A percentile compares a stretch with the other conserved stretches of the same genome.
phyloP scores from a whole-genome alignment of 2,329 filamentous ascomycete species.

The Aspergillus novofumigatus region DNA sequence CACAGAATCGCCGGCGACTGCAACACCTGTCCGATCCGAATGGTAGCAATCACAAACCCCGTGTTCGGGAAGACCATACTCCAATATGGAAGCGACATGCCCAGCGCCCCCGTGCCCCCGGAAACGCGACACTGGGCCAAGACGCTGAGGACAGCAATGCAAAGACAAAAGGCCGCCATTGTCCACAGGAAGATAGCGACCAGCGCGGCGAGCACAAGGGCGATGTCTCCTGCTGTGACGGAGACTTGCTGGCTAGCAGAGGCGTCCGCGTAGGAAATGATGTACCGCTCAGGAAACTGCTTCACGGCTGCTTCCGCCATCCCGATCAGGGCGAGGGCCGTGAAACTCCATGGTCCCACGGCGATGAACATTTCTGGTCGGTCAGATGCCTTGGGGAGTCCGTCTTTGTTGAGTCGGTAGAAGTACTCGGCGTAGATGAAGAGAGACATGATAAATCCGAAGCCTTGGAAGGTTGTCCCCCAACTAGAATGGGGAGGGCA shows the following conservation, averaged over 20 bases:
- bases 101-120: not conserved
- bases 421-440: conserved; percentile 45
- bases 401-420: conserved; percentile 38
- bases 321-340: conserved; percentile 44
- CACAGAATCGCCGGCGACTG: conserved; percentile 30
- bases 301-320: conserved; percentile 41
- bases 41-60: conserved; percentile 42
- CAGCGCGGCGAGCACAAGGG: conserved; percentile 38
- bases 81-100: conserved; percentile 16
- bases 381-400: conserved; percentile 39
- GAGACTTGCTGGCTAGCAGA: conserved; percentile 10
- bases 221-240: conserved; percentile 34
- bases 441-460: conserved; percentile 44
- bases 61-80: conserved; percentile 39
- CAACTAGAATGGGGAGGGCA: conserved; percentile 41
- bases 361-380: conserved; percentile 52
- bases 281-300: conserved; percentile 21
- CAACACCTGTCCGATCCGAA: conserved; percentile 35
- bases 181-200: conserved; percentile 46
- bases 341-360: conserved; percentile 46
- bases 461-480: conserved; percentile 43
- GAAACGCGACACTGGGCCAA: conserved; percentile 11
- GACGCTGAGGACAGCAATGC: conserved; percentile 38
- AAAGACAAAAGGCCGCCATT: conserved; percentile 51
- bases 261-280: conserved; percentile 16